Evolutionary conservation across 106 monocot species (phyloP).

Genomic region (Dendrobium officinale): DNA sequence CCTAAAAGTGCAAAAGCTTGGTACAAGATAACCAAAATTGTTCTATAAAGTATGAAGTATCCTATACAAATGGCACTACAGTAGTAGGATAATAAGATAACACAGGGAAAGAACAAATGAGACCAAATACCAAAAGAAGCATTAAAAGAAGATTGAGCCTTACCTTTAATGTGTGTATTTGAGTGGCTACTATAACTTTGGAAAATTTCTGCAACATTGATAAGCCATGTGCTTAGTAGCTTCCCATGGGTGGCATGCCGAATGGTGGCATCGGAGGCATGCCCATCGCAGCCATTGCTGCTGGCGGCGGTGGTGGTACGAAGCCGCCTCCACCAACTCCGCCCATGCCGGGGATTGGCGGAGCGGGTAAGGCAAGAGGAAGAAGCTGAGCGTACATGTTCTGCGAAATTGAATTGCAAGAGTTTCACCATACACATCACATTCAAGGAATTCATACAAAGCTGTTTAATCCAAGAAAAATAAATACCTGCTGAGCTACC

Average conservation of each 20-base stretch:
- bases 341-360: constrained; percentile 70
- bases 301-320: constrained; percentile 41
- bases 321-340: constrained; percentile 48
- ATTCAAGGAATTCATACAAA: not conserved
- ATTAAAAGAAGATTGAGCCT: too few species aligned
- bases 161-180: too few species aligned
- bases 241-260: constrained; percentile 75
- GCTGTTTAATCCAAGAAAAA: not conserved
- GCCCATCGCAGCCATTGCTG: constrained; percentile 59
- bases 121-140: too few species aligned
- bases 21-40: too few species aligned
- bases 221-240: constrained; percentile 21
- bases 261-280: constrained; percentile 78
- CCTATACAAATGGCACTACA: too few species aligned
- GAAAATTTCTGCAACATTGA: too few species aligned
- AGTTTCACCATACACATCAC: not conserved
- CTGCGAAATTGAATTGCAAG: constrained; percentile 28
- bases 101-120: too few species aligned
- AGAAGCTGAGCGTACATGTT: constrained; percentile 98
- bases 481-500: constrained; percentile 90
- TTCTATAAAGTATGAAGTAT: too few species aligned
- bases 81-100: too few species aligned
- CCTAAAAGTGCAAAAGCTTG: too few species aligned
- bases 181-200: too few species aligned
- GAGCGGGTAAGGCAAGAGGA: constrained; percentile 90